Conservation (phyloP, 208 protist species). For the Trypanosoma avium region DNA sequence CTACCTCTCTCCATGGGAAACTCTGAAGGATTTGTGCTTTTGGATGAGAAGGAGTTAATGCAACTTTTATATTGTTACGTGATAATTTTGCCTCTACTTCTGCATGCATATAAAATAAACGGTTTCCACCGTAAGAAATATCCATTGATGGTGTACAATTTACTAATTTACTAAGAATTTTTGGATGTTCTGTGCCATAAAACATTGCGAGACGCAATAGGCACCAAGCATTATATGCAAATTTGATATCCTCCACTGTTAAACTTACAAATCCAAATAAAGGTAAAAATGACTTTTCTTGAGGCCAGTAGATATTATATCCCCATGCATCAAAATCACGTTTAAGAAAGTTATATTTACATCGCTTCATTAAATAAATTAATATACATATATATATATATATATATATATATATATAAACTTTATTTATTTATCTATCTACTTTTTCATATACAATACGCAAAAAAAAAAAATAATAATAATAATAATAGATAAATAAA, state of each 20-base stretch:
- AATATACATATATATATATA: neutral
- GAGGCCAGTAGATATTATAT: slow-evolving; percentile 71
- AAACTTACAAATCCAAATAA: slow-evolving; percentile 43
- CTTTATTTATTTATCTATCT: too few species aligned
- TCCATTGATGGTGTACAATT: slow-evolving; percentile 73
- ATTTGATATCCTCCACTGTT: slow-evolving; percentile 84
- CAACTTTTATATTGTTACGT: slow-evolving; percentile 35
- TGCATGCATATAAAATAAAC: slow-evolving; percentile 72
- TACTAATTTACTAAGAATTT: slow-evolving; percentile 52
- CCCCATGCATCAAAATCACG: slow-evolving; percentile 84
- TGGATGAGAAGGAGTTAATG: slow-evolving; percentile 63
- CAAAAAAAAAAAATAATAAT: too few species aligned
- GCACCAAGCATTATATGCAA: slow-evolving; percentile 87
- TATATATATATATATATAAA: neutral
- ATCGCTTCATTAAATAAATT: slow-evolving; percentile 6
- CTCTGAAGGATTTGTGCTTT: slow-evolving; percentile 45
- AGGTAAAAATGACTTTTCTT: slow-evolving; percentile 26
- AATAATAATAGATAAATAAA: too few species aligned
- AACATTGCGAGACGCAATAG: slow-evolving; percentile 76
- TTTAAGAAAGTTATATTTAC: neutral
- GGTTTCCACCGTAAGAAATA: slow-evolving; percentile 59
- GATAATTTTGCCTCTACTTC: slow-evolving; percentile 29
- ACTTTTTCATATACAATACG: neutral
- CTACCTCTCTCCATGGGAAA: slow-evolving; percentile 33
- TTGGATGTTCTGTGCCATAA: slow-evolving; percentile 62